Evolutionary conservation across 2,329 filamentous ascomycete genomes (phyloP), one percentile per base, ranked within the genome.

Genomic region (Zymoseptoria crescenta): DNA sequence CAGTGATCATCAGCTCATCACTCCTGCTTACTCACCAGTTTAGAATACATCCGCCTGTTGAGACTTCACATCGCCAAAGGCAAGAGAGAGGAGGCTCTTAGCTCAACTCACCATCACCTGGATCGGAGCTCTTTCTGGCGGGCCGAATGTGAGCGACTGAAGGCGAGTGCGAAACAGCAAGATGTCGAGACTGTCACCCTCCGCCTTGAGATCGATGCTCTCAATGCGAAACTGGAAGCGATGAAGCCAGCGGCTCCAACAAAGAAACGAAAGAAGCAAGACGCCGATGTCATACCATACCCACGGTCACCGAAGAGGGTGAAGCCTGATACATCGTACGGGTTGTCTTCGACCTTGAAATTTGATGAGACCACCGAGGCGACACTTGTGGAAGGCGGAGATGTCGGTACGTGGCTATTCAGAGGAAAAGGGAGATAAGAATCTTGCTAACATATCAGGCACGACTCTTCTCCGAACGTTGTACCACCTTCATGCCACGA

Each of bases 61-160:
- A 70, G 73, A 24, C 64, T 68, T 51, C 73, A 76, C n/a, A 67
- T 69, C 52, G 67, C 62, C 27, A 62, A 66, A 55, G 65, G 65
- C 13, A 60, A 61, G 8, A 64, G 68, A 16, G 59, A 66, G 1
- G 59, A 63, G 24, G 57, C 68, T 3, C 59, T 69, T 19, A 66
- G 62, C 28, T 65, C 70, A 16, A 53, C 62, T 0, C 64, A 70
- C 49, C 68, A 65, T 8, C 72, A 76, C 52, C 65, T 79, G 21
- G 74, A 78, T 58, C 67, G 74, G 13, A 72, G 73, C 9, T 64
- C 71, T 3, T 77, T 72, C 58, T 78, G 75, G 76, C 65, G 66
- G 1, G 57, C 65, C 1, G 64, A 71, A 52, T 68, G 64, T 48
- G 67, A 70, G 53, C 63, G 67, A 4, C 56, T 57, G n/a, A 63